These are phyloP conservation scores for Suhomyces vadensis DNA, from an alignment of 805 yeast species.

Conservation along the genomic window DNA sequence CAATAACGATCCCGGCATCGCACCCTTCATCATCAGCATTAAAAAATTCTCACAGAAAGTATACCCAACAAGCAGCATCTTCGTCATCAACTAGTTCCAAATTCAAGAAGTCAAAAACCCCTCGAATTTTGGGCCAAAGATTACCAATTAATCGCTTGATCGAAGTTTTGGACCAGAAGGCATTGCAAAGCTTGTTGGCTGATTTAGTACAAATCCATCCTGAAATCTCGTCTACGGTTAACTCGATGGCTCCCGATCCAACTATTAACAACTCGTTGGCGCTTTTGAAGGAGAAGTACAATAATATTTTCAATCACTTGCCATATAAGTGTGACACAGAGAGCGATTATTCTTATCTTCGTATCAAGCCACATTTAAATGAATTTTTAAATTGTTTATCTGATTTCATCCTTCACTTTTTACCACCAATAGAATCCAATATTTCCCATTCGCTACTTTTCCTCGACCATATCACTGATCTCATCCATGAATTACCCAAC, in stretches of 20 bases:
- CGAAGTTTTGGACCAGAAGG: slow-evolving; percentile 63
- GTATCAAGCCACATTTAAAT: slow-evolving; percentile 66
- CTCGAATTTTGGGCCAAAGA: slow-evolving; percentile 53
- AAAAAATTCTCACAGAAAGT: slow-evolving; percentile 6
- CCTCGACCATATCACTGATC: slow-evolving; percentile 58
- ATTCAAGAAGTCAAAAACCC: slow-evolving; percentile 38
- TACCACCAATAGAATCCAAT: slow-evolving; percentile 69
- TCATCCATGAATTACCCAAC: slow-evolving; percentile 64
- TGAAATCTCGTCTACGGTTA: slow-evolving; percentile 53
- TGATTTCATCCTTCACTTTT: slow-evolving; percentile 69
- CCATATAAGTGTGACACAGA: slow-evolving; percentile 76
- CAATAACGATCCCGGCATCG: no score
- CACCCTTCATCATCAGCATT: slow-evolving; percentile 3
- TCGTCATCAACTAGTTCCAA: slow-evolving; percentile 4
- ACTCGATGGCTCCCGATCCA: slow-evolving; percentile 57
- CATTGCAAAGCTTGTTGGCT: slow-evolving; percentile 53
- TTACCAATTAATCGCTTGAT: slow-evolving; percentile 65
- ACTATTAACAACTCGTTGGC: slow-evolving; percentile 52
- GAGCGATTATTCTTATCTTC: slow-evolving; percentile 73
- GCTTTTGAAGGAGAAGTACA: slow-evolving; percentile 48
- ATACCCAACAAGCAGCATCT: not conserved
- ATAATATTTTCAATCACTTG: slow-evolving; percentile 47
- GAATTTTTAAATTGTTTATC: slow-evolving; percentile 71
- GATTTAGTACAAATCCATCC: slow-evolving; percentile 62
- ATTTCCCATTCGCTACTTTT: slow-evolving; percentile 57